A percentile compares a stretch with the other conserved stretches of the same genome.
phyloP scores from a whole-genome alignment of 306 rosid species.

The Vigna radiata region DNA sequence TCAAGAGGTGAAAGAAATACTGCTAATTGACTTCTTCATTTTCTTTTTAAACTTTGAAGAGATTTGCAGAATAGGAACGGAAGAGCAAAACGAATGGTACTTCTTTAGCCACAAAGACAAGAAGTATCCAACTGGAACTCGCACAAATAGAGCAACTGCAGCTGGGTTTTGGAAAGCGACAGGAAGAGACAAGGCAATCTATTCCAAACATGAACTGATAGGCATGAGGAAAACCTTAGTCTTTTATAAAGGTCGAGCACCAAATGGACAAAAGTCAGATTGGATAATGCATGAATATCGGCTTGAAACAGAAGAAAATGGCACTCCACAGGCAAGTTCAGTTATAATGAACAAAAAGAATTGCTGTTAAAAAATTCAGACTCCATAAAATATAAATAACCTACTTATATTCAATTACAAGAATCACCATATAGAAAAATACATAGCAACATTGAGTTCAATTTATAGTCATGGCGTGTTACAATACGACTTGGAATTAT shows the following conservation, averaged over 20 bases:
- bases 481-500: neutral
- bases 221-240: conserved; percentile 97
- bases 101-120: conserved; percentile 94
- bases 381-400: neutral
- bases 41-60: conserved; percentile 49
- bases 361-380: neutral
- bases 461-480: neutral
- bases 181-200: conserved; percentile 94
- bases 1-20: neutral
- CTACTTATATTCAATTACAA: neutral
- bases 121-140: conserved; percentile 97
- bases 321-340: conserved; percentile 74
- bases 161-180: conserved; percentile 99
- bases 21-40: conserved; percentile 20
- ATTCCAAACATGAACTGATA: conserved; percentile 77
- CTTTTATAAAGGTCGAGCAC: conserved; percentile 91
- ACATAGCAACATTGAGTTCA: neutral
- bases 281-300: conserved; percentile 99
- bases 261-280: conserved; percentile 95
- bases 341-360: too few species aligned
- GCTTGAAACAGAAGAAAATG: conserved; percentile 90
- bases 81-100: conserved; percentile 89
- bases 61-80: conserved; percentile 86
- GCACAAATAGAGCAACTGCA: conserved; percentile 91
- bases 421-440: neutral